phyloP scores from a whole-genome alignment of 768 basidiomycete genomes.

The Lactarius indigo region DNA sequence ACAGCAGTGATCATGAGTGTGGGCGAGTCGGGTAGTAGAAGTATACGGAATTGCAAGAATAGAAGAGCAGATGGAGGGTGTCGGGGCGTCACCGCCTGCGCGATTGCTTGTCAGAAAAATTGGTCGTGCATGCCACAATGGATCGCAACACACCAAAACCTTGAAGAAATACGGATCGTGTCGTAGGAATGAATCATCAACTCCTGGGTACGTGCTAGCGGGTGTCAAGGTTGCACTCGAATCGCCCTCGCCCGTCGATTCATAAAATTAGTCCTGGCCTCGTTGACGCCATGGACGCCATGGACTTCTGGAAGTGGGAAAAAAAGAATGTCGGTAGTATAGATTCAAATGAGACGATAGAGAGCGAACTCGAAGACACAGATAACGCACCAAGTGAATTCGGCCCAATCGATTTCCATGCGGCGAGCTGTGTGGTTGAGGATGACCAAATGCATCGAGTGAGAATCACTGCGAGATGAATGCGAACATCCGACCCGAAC shows the following conservation, averaged over 20 bases:
- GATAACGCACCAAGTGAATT: neutral
- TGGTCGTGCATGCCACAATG: neutral
- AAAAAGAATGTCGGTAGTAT: neutral
- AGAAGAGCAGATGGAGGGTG: constrained; percentile 17
- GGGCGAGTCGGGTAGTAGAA: constrained; percentile 12
- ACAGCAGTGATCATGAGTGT: too few species aligned
- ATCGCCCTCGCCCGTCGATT: too few species aligned
- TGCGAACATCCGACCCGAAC: too few species aligned
- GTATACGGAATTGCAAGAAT: constrained; percentile 14
- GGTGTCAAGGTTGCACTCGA: neutral
- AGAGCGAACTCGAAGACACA: neutral
- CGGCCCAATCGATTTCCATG: too few species aligned
- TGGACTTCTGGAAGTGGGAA: neutral
- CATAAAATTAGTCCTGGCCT: neutral
- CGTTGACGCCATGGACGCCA: neutral
- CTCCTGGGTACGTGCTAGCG: neutral
- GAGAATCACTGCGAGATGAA: too few species aligned
- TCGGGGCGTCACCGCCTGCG: constrained; percentile 10
- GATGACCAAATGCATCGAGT: too few species aligned
- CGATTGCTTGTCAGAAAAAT: neutral
- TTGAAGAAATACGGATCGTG: constrained; percentile 18
- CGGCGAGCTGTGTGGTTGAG: too few species aligned
- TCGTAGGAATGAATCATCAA: constrained; percentile 1
- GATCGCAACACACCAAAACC: constrained; percentile 11
- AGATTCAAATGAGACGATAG: constrained; percentile 9